A percentile compares a stretch with the other conserved stretches of the same genome.
These are phyloP conservation scores for Scopulariopsis brevicaulis DNA, from an alignment of 2,329 filamentous ascomycete genomes.

Conservation along the genomic window DNA sequence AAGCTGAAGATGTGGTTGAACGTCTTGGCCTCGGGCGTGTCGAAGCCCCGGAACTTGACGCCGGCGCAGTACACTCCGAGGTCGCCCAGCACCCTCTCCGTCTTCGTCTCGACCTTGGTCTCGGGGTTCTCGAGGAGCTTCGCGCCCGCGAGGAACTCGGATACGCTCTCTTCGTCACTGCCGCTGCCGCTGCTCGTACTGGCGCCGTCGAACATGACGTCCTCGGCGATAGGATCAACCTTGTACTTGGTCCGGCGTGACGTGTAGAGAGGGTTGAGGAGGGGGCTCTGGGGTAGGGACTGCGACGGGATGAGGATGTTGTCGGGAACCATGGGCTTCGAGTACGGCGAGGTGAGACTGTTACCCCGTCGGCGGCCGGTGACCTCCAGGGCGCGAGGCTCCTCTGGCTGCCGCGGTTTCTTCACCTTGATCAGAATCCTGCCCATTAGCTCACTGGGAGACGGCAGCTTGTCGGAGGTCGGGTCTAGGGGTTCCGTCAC, in stretches of 20 bases:
- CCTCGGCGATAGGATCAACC: conserved; percentile 47
- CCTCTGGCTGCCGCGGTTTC: conserved; percentile 41
- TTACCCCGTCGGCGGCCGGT: conserved; percentile 43
- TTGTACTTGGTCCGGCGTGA: conserved; percentile 39
- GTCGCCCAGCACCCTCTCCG: conserved; percentile 69
- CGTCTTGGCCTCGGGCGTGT: conserved; percentile 64
- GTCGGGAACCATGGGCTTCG: conserved; percentile 40
- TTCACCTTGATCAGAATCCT: conserved; percentile 93
- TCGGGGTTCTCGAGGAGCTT: conserved; percentile 44
- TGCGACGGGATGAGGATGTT: conserved; percentile 34
- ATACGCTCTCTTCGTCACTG: conserved; percentile 44
- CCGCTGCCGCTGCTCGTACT: conserved; percentile 1
- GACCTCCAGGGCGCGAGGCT: conserved; percentile 24
- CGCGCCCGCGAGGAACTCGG: conserved; percentile 62
- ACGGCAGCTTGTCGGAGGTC: conserved; percentile 59
- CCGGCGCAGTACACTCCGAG: conserved; percentile 68
- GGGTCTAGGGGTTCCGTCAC: conserved; percentile 64
- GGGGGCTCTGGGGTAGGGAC: conserved; percentile 41
- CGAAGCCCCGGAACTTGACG: conserved; percentile 77
- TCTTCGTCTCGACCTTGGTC: conserved; percentile 75
- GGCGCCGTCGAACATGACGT: conserved; percentile 10
- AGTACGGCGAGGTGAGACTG: conserved; percentile 70
- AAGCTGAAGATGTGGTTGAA: conserved; percentile 96
- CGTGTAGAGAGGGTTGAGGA: conserved; percentile 38
- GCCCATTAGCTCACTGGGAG: conserved; percentile 73